phyloP scores from a whole-genome alignment of 2,329 filamentous ascomycete species.

The Aspergillus clavatus region DNA sequence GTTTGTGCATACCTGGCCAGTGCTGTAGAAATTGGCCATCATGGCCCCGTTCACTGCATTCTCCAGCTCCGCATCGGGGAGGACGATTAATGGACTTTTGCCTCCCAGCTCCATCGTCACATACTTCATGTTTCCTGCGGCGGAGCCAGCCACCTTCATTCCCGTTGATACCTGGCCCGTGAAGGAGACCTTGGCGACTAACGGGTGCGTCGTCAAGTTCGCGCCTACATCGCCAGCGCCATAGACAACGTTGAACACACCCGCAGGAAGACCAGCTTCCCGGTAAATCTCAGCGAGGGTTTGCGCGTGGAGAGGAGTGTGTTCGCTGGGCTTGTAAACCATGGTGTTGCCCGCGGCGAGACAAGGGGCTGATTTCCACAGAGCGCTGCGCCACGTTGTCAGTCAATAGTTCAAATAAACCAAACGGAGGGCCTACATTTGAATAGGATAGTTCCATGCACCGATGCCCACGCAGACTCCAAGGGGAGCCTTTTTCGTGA shows the following conservation, averaged over 20 bases:
- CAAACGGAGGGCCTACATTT: constrained; percentile 53
- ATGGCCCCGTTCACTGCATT: constrained; percentile 83
- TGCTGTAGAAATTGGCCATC: constrained; percentile 91
- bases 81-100: constrained; percentile 74
- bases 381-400: constrained; percentile 44
- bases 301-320: constrained; percentile 76
- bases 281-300: constrained; percentile 70
- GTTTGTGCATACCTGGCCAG: constrained; percentile 89
- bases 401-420: constrained; percentile 2
- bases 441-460: constrained; percentile 89
- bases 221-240: constrained; percentile 73
- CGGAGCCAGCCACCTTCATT: constrained; percentile 71
- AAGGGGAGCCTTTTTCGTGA: constrained; percentile 74
- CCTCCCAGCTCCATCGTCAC: constrained; percentile 90
- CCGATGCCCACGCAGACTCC: constrained; percentile 84
- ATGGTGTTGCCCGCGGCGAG: constrained; percentile 83
- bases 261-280: constrained; percentile 72
- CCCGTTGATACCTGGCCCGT: constrained; percentile 83
- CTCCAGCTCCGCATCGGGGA: constrained; percentile 73
- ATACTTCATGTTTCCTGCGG: constrained; percentile 77
- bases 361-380: constrained; percentile 85
- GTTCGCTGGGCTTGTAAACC: constrained; percentile 87
- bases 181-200: constrained; percentile 81
- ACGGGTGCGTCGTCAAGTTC: constrained; percentile 66
- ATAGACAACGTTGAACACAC: constrained; percentile 84